Conservation (phyloP, 2,329 filamentous ascomycete species). For the Sporothrix schenckii region DNA sequence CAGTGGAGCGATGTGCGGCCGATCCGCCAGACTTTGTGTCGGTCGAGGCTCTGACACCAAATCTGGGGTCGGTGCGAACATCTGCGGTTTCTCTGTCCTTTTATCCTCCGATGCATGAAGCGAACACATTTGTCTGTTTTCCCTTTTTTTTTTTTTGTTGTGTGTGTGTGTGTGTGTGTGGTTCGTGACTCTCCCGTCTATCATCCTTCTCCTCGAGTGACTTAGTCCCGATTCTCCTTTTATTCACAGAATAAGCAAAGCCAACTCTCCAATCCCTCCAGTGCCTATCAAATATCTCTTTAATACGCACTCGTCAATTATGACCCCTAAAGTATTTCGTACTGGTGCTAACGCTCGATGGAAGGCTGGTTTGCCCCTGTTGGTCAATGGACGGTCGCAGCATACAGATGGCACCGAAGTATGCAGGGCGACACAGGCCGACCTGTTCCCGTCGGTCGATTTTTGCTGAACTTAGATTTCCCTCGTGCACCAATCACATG, state of each 20-base stretch:
- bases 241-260: not conserved
- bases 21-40: not conserved
- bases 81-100: not conserved
- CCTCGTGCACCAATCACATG: conserved; percentile 31
- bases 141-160: not conserved
- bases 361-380: not conserved
- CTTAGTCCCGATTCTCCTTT: not conserved
- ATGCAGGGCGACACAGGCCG: not conserved
- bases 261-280: not conserved
- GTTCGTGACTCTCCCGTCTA: no score
- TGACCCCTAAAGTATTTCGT: not conserved
- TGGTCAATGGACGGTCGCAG: conserved; percentile 9
- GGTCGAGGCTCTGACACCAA: conserved; percentile 13
- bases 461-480: conserved; percentile 19
- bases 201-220: not conserved
- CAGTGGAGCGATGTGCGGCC: conserved; percentile 5
- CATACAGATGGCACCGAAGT: not conserved
- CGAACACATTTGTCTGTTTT: not conserved
- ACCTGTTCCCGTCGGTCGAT: conserved; percentile 13
- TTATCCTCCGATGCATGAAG: not conserved
- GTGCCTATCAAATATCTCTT: not conserved
- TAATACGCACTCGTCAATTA: not conserved
- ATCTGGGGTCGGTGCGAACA: not conserved
- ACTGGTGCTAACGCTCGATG: not conserved
- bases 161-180: no score